phyloP scores from a whole-genome alignment of 176 grass and related monocot species.

The bread wheat (Triticum aestivum) region DNA sequence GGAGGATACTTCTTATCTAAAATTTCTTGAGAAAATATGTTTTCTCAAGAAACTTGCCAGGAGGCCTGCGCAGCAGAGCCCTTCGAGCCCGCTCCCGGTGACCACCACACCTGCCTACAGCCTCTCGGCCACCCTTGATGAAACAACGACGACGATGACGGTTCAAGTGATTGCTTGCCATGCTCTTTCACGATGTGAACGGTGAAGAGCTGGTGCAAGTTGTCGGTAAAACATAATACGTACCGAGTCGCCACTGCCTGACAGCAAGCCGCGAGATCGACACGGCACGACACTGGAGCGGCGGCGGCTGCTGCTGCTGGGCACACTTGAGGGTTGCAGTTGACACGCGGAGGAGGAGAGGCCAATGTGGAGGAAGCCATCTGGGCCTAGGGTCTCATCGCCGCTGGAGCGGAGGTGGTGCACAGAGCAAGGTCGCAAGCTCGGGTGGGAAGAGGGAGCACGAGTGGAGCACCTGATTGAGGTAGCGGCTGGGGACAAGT shows the following conservation, averaged over 20 bases:
- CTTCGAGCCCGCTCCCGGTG: too few species aligned
- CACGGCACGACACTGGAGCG: not conserved
- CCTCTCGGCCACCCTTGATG: too few species aligned
- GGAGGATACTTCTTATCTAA: too few species aligned
- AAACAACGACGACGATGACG: too few species aligned
- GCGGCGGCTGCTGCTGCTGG: conserved; percentile 27
- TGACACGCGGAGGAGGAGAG: not conserved
- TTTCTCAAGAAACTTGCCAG: too few species aligned
- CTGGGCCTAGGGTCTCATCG: not conserved
- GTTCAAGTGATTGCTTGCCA: too few species aligned
- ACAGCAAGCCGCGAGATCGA: not conserved
- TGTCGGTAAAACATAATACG: not conserved
- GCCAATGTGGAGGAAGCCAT: conserved; percentile 37
- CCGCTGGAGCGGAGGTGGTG: not conserved
- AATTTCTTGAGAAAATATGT: too few species aligned
- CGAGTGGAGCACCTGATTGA: not conserved
- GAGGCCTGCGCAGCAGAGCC: too few species aligned
- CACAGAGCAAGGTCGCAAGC: not conserved
- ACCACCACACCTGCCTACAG: too few species aligned
- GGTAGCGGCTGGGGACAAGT: conserved; percentile 26
- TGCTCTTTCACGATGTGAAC: not conserved
- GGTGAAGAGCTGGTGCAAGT: not conserved
- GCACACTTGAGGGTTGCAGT: not conserved
- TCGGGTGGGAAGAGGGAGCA: too few species aligned
- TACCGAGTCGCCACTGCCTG: conserved; percentile 28